Percentiles rank a stretch among this genome's conserved stretches.
Evolutionary conservation across 1,284 basidiomycete species (phyloP).

Genomic region (Boletus sp.): DNA sequence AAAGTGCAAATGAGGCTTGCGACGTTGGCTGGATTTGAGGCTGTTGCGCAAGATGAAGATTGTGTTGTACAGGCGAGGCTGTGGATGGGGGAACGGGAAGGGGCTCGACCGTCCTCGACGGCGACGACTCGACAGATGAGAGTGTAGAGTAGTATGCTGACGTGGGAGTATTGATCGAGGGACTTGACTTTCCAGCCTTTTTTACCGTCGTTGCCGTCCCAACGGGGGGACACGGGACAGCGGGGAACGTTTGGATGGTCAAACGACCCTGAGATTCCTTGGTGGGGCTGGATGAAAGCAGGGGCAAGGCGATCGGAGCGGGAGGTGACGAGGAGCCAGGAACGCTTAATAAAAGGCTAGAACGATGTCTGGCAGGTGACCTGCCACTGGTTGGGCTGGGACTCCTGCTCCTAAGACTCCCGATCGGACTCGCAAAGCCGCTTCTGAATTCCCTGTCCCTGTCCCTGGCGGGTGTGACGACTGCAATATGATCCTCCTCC

Average conservation of each 20-base stretch:
- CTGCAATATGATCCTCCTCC: slow-evolving; percentile 50
- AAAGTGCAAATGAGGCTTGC: slow-evolving; percentile 20
- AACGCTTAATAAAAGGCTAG: slow-evolving; percentile 44
- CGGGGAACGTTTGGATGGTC: slow-evolving; percentile 25
- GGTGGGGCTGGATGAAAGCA: slow-evolving; percentile 25
- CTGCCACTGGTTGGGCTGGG: slow-evolving; percentile 40
- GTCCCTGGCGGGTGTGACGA: slow-evolving; percentile 50
- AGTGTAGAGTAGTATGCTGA: slow-evolving; percentile 45
- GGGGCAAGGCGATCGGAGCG: slow-evolving; percentile 15
- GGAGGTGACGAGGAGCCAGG: slow-evolving; percentile 33
- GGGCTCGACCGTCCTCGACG: slow-evolving; percentile 40
- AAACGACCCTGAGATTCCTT: slow-evolving; percentile 21
- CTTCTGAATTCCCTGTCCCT: slow-evolving; percentile 37
- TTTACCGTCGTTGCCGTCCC: slow-evolving; percentile 3
- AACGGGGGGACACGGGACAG: not conserved
- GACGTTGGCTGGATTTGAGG: slow-evolving; percentile 22
- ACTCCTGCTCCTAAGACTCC: slow-evolving; percentile 61
- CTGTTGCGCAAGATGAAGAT: slow-evolving; percentile 23
- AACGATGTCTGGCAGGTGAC: slow-evolving; percentile 32
- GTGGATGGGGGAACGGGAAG: slow-evolving; percentile 33
- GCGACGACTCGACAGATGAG: slow-evolving; percentile 36
- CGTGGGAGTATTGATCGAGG: slow-evolving; percentile 42
- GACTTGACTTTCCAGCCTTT: slow-evolving; percentile 22
- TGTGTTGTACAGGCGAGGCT: slow-evolving; percentile 21
- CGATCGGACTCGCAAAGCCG: slow-evolving; percentile 62